Evolutionary conservation across 371 early-diverging fungal genomes (phyloP), one percentile per base, ranked within the genome.

Genomic region (Caulochytrium protostelioides): DNA sequence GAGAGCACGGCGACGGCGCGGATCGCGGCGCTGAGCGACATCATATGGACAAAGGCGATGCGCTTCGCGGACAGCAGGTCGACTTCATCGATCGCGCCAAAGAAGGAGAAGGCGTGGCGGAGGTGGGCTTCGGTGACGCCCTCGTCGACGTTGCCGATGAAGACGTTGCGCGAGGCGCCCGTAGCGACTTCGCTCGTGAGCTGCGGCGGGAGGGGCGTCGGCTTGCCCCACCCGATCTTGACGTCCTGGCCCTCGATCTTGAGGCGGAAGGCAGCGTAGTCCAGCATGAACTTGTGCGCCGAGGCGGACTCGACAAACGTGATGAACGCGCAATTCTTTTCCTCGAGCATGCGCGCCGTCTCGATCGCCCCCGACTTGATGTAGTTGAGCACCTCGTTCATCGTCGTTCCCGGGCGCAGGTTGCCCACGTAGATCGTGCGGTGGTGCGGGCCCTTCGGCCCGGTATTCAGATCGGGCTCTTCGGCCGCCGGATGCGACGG

Each of bases 11-110:
- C 42, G 6, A 82, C 77, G 24, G 75, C 76, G 30, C 71, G 72
- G 36, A 79, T 64, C 22, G 85, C 85, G 26, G 52, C 55, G 4
- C 54, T 42, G 33, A 80, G 61, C 41, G 59, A 57, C 22, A 67
- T 45, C 52, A 83, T 76, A 44, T 85, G 82, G 15, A 78, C 76
- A 57, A 85, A 85, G 1, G 75, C 82, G 37, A 77, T 75, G 22
- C 55, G 55, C 43, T 74, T 76, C 12, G 79, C 81, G n/a, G 39
- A 28, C 20, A 80, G 42, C 17, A 80, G 52, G 40, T 71, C 66
- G 45, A 83, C 40, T 12, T 65, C 66, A 23, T 85, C 85, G 26
- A 83, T 64, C 6, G 56, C 45, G 6, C 83, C 83, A 53, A 69
- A 85, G 20, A 53, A 43, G 6, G 50, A 42, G 22, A 79, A 52